Evolutionary conservation across 2,329 filamentous ascomycete species (phyloP), one percentile per base, ranked within the genome.

Genomic region (Diaporthe destruens): DNA sequence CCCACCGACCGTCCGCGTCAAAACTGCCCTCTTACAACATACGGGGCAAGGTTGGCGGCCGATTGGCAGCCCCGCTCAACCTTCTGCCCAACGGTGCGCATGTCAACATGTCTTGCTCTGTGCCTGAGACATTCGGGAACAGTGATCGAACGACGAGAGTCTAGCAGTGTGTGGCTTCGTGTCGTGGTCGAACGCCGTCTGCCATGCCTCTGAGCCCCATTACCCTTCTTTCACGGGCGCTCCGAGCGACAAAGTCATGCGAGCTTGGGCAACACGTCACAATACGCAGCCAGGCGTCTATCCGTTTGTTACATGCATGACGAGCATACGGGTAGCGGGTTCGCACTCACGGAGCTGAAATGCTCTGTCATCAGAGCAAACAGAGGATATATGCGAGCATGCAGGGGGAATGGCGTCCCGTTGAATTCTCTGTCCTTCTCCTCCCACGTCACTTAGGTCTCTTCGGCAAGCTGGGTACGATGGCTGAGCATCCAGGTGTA

Each of bases 81-180:
- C 32, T 29, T 14, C 49, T 20, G 29, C 29, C 39, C 51, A 34
- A 25, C 55, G 54, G 44, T 57, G 57, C 44, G 57, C 56, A 72
- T 44, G 14, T 51, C 71, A 36, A 39, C 29, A 54, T 71, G 53
- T 73, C 47, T 71, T 59, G 53, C 51, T 72, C 12, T 70, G 66
- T 66, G 44, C 36, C 59, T 67, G 57, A 74, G 73, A 74, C 73
- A 74, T 68, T 67, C 71, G 71, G 73, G 66, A 72, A 74, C 59
- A 53, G 39, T 56, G 57, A 71, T 68, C 55, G 59, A 20, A 74
- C 66, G 67, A n/a, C 25, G 18, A 44, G 47, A 32, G 16, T 70
- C 65, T 29, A 56, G 49, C 23, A 65, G 34, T 42, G 53, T 36
- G 69, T 71, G 69, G 39, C 47, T 68, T 68, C 55, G 42, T 69